Evolutionary conservation across 2,329 filamentous ascomycete genomes (phyloP).

Genomic region (Talaromyces verruculosus): DNA sequence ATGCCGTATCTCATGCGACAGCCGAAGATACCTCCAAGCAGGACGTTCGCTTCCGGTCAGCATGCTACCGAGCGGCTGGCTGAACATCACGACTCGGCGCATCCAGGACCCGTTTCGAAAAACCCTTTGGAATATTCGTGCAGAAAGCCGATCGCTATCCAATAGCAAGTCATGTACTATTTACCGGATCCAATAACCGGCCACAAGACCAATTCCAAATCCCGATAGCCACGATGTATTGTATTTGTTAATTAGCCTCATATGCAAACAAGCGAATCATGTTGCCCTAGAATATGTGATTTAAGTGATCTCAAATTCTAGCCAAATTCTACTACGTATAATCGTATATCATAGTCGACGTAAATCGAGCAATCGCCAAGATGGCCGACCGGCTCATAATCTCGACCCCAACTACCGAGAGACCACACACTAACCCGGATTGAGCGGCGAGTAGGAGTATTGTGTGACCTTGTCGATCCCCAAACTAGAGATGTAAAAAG

Average conservation of each 20-base stretch:
- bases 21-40: background rate
- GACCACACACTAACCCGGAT: background rate
- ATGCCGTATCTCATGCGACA: background rate
- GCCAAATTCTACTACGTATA: background rate
- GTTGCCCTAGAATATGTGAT: background rate
- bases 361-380: background rate
- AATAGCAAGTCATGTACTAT: background rate
- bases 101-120: too few relatives aligned
- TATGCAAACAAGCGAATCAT: background rate
- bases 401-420: constrained; percentile 2
- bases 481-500: background rate
- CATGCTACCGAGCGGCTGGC: background rate
- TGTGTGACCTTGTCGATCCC: background rate
- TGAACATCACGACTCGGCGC: background rate
- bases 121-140: background rate
- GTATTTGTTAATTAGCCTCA: background rate
- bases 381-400: background rate
- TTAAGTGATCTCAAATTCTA: background rate
- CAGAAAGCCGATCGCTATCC: background rate
- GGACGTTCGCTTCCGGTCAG: background rate
- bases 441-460: background rate
- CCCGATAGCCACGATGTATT: background rate
- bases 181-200: background rate
- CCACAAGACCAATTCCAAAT: background rate
- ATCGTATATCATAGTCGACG: background rate